Evolutionary conservation across 208 protist species (phyloP).

Genomic region (Crithidia sp.): DNA sequence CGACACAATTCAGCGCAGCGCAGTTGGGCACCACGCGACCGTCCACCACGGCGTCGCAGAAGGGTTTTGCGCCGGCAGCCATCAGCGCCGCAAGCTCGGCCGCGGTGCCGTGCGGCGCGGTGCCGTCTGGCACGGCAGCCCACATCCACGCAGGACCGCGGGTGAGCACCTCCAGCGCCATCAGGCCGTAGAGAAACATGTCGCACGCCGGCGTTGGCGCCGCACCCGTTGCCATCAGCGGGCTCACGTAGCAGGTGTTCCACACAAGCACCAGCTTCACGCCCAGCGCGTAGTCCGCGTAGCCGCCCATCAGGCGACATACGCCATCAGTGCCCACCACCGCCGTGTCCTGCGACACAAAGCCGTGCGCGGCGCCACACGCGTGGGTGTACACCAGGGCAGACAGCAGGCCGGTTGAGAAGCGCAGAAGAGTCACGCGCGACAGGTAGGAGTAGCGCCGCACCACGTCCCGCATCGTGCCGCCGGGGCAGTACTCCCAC

Average conservation of each 20-base stretch:
- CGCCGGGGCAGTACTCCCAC: neutral
- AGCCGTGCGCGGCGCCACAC: neutral
- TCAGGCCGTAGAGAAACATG: slow-evolving; percentile 57
- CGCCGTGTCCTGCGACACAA: neutral
- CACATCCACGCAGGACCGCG: slow-evolving; percentile 23
- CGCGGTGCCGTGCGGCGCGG: neutral
- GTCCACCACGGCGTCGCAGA: neutral
- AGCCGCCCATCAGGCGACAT: neutral
- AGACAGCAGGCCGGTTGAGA: neutral
- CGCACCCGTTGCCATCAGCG: slow-evolving; percentile 25
- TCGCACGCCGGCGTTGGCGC: slow-evolving; percentile 42
- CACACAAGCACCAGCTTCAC: neutral
- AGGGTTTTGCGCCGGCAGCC: neutral
- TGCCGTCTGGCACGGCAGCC: neutral
- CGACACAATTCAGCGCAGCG: neutral
- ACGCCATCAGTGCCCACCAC: neutral
- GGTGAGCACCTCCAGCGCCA: slow-evolving; percentile 53
- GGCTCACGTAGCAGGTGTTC: neutral
- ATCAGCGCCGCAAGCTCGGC: neutral
- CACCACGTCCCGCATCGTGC: neutral
- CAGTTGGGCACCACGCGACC: neutral
- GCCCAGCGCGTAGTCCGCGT: neutral
- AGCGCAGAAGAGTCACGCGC: neutral
- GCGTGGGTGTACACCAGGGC: neutral
- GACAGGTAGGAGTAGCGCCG: neutral